Evolutionary conservation across 345 rosid species (phyloP).

Genomic region (Aegle marmelos): DNA sequence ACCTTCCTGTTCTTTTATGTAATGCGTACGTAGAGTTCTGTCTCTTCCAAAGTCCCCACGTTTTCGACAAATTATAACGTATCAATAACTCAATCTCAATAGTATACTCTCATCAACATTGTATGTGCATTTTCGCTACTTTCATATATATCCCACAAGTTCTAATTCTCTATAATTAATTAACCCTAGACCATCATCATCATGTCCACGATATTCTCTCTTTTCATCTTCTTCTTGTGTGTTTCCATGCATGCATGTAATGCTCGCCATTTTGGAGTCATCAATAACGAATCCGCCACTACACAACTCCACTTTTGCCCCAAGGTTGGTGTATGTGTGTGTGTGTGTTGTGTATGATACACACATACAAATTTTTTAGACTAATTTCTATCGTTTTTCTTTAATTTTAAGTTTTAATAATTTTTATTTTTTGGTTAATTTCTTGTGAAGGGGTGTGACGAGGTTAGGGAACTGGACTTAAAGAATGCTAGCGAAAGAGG

Average conservation of each 20-base stretch:
- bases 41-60: not conserved
- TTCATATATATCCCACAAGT: not conserved
- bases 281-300: not conserved
- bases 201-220: slow-evolving; percentile 19
- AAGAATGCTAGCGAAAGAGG: not conserved
- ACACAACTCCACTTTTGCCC: not conserved
- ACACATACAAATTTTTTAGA: not conserved
- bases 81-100: too few species aligned
- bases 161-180: not conserved
- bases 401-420: not conserved
- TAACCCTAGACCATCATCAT: not conserved
- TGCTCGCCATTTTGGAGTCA: slow-evolving; percentile 32
- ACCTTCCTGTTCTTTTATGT: not conserved
- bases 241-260: slow-evolving; percentile 32
- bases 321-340: not conserved
- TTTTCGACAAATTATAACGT: not conserved
- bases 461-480: not conserved
- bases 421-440: not conserved
- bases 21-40: not conserved
- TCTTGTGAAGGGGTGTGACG: slow-evolving; percentile 13
- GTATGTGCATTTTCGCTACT: not conserved
- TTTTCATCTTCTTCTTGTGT: slow-evolving; percentile 24
- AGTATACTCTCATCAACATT: not conserved
- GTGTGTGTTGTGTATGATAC: too few species aligned
- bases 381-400: not conserved